Evolutionary conservation across 148 eudicot species (phyloP).

Genomic region (Tetragonia tetragonoides): DNA sequence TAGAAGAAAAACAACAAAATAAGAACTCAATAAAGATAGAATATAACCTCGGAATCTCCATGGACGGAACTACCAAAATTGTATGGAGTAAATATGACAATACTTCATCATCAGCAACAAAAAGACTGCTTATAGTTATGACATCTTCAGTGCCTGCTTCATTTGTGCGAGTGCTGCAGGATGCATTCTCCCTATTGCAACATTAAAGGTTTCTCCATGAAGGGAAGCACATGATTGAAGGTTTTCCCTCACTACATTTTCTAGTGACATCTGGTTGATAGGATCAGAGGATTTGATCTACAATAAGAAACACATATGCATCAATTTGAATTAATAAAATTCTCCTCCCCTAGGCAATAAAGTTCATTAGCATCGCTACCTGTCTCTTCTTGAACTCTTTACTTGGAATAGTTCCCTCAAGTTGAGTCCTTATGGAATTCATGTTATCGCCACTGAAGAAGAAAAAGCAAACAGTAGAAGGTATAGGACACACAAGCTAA

Average conservation of each 20-base stretch:
- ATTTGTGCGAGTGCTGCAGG: constrained; percentile 81
- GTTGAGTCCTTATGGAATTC: constrained; percentile 63
- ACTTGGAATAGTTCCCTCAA: constrained; percentile 58
- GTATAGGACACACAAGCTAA: constrained; percentile 17
- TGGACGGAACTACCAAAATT: constrained; percentile 21
- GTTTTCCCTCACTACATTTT: constrained; percentile 81
- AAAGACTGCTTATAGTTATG: constrained; percentile 31
- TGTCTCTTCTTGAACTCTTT: constrained; percentile 88
- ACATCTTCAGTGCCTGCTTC: constrained; percentile 83
- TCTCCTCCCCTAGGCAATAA: not conserved
- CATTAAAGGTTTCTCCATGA: constrained; percentile 88
- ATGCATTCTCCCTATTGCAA: constrained; percentile 79
- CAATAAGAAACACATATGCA: constrained; percentile 11
- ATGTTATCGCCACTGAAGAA: constrained; percentile 54
- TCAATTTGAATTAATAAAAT: not conserved
- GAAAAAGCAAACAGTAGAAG: constrained; percentile 9
- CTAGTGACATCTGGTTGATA: constrained; percentile 71
- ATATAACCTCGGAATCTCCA: constrained; percentile 13
- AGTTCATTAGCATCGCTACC: constrained; percentile 34
- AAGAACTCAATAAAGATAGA: constrained; percentile 21
- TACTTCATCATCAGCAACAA: not conserved
- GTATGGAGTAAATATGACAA: constrained; percentile 17
- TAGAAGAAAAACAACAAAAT: not conserved
- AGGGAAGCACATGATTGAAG: constrained; percentile 91
- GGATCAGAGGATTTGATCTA: constrained; percentile 92